Conservation (phyloP, 306 rosid species). For the Carpinus viminea region DNA sequence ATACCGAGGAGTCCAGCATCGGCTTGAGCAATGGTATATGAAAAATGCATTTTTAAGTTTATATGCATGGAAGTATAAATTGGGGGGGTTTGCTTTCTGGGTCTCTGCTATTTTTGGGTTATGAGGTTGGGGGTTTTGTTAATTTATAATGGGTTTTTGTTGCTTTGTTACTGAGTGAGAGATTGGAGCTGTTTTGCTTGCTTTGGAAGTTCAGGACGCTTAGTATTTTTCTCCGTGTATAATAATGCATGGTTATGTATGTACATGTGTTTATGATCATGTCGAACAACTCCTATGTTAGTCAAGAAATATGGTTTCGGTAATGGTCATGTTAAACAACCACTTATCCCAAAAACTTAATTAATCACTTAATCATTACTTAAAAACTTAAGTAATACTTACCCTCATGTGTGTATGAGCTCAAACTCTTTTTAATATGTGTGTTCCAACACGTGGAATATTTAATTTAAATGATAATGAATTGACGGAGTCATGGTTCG, state of each 20-base stretch:
- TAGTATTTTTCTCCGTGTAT: background rate
- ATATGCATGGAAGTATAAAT: background rate
- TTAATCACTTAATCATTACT: no score
- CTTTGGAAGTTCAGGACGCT: background rate
- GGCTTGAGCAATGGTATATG: conserved; percentile 29
- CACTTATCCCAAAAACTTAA: no score
- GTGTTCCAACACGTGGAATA: no score
- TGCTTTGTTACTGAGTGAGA: background rate
- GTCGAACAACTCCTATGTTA: background rate
- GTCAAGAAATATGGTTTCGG: background rate
- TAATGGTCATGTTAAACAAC: no score
- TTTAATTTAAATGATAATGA: no score
- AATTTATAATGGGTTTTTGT: background rate
- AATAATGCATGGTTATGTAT: background rate
- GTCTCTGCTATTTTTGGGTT: background rate
- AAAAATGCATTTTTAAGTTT: background rate
- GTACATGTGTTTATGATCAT: background rate
- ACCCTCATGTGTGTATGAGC: no score
- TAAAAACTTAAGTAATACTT: no score
- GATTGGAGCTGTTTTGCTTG: background rate
- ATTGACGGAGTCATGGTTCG: no score
- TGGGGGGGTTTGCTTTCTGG: conserved; percentile 2
- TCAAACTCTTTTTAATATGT: no score
- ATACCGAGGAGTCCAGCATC: conserved; percentile 38
- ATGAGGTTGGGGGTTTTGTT: background rate